Base-by-base conservation (phyloP, 768 basidiomycete species). In the Psilocybe cubensis region DNA sequence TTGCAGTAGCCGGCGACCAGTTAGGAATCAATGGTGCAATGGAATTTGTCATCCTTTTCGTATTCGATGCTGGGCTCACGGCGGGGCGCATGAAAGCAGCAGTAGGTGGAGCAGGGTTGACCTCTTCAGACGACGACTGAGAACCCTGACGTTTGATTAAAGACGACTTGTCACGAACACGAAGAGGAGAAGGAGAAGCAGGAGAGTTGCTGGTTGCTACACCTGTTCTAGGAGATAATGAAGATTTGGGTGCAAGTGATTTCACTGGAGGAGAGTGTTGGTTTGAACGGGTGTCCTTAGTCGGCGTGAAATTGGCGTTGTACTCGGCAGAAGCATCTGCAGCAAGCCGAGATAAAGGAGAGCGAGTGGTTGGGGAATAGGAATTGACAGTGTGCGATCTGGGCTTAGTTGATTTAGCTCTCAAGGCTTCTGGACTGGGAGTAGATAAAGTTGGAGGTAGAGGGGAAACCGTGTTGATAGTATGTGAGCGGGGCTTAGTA, bases 1-100 rank as follows among this genome's bases (percentile, higher is more conserved):
- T 45, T 33, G 50, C 53, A 12, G 59, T 41, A 50, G 58, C 38
- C 20, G 60, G 35, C 1, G 55, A 51, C 58, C 65, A 63, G 50
- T 64, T 66, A 3, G 68, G 68, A 49, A 69, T 69, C 14, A 67
- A 53, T 44, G 66, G 63, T 11, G 60, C 55, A 28, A 64, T 56
- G 20, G 68, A 63, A 47, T 57, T 63, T 8, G 60, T 55, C 52
- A 58, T 58, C 31, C 63, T 60, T 31, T 47, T 48, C 27, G 35
- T 38, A 35, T 11, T 51, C 8, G 49, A 14, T 6, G 53, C 10
- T 7, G 56, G 23, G 7, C 14, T 40, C 24, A 31, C 31, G 7
- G 52, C 43, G 10, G 47, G 58, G 14, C 35, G 41, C 56, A 60
- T 62, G 54, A 60, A 62, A 20, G 60, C 58, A 18, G 53, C 57